These are phyloP conservation scores for Isochrysis galbana DNA, from an alignment of 78 protist species.

Conservation along the genomic window DNA sequence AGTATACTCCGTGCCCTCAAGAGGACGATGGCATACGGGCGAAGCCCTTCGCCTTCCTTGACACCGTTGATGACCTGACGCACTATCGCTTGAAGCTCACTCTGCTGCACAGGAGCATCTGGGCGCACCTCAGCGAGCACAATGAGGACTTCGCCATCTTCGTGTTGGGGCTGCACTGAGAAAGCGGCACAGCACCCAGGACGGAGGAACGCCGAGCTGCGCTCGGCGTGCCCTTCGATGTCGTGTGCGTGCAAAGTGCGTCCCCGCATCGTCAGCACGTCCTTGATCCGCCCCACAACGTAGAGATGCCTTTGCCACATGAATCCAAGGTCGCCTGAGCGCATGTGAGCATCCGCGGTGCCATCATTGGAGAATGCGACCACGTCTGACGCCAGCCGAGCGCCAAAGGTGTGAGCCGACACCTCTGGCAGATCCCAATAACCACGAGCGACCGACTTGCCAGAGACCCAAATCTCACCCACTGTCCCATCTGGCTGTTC, in stretches of 20 bases:
- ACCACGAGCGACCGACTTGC: background rate
- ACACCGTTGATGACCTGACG: background rate
- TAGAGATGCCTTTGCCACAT: background rate
- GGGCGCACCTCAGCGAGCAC: background rate
- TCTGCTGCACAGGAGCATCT: background rate
- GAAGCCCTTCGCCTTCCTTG: background rate
- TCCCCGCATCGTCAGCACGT: background rate
- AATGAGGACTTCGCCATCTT: background rate
- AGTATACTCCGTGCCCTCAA: background rate
- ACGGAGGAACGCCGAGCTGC: background rate
- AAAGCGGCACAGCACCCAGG: constrained; percentile 3
- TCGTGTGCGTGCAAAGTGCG: background rate
- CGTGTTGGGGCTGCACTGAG: background rate
- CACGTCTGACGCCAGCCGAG: background rate
- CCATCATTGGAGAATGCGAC: too few relatives aligned
- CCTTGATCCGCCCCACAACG: background rate
- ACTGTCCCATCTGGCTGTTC: background rate
- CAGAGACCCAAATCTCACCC: background rate
- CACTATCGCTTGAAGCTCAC: background rate
- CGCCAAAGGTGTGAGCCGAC: background rate
- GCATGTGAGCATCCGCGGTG: background rate
- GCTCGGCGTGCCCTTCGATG: background rate
- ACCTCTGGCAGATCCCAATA: background rate
- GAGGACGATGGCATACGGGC: background rate
- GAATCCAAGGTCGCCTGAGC: background rate